Percentiles rank a stretch among this genome's conserved stretches.
Evolutionary conservation across 148 eudicot species (phyloP).

Genomic region (Hydrangea macrophylla): DNA sequence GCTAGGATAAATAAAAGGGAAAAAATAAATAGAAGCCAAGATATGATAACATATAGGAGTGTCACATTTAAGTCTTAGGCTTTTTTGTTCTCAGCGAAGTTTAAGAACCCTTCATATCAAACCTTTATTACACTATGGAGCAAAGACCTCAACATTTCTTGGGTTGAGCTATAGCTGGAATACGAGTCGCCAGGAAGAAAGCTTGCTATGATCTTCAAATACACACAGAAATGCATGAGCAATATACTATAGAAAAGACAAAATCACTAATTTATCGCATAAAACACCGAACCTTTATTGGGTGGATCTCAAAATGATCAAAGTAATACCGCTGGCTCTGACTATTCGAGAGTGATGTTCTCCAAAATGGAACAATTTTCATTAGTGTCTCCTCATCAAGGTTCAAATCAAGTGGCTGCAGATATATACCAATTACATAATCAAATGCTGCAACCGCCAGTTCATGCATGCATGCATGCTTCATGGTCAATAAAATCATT

Average conservation of each 20-base stretch:
- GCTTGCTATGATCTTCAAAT: conserved; percentile 75
- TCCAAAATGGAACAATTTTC: conserved; percentile 91
- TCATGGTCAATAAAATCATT: neutral
- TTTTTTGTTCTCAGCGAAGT: neutral
- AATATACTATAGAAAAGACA: neutral
- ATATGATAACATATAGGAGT: neutral
- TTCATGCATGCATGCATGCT: neutral
- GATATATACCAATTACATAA: conserved; percentile 11
- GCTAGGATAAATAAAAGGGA: conserved; percentile 5
- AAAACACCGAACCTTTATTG: conserved; percentile 63
- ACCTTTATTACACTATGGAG: conserved; percentile 96
- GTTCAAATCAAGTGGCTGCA: conserved; percentile 85
- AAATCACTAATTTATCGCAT: conserved; percentile 1
- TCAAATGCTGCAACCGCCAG: conserved; percentile 1
- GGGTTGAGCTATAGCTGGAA: conserved; percentile 80
- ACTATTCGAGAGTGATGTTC: conserved; percentile 72
- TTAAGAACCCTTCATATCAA: conserved; percentile 7
- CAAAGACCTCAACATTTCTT: conserved; percentile 82
- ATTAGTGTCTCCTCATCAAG: conserved; percentile 95
- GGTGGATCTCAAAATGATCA: conserved; percentile 98
- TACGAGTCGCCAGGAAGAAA: conserved; percentile 88
- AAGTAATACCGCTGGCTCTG: conserved; percentile 86
- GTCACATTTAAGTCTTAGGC: neutral
- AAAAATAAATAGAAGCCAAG: neutral
- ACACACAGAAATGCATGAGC: conserved; percentile 11